Evolutionary conservation across 2,329 filamentous ascomycete species (phyloP).

Genomic region (Phaeosphaeria sp.): DNA sequence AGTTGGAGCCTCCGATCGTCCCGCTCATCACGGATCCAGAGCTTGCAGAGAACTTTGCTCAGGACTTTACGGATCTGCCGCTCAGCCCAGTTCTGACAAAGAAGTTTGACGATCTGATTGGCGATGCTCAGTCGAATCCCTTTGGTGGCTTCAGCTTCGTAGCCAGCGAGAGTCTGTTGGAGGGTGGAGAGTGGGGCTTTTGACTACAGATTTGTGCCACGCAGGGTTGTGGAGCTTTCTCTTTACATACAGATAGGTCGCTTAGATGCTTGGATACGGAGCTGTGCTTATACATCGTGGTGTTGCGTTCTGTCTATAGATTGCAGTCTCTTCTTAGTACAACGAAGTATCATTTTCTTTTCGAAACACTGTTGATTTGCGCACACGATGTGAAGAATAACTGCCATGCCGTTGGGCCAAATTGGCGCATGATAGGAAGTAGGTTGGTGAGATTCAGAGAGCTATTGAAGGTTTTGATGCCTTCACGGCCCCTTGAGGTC

Average conservation of each 20-base stretch:
- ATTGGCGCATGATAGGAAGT: too few species aligned
- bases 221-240: background rate
- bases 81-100: conserved; percentile 71
- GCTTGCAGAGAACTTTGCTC: conserved; percentile 92
- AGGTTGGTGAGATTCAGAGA: too few species aligned
- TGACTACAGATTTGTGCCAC: conserved; percentile 16
- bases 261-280: background rate
- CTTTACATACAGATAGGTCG: background rate
- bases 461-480: too few species aligned
- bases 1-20: conserved; percentile 86
- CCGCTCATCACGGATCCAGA: conserved; percentile 95
- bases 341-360: background rate
- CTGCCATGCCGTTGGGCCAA: background rate
- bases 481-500: too few species aligned
- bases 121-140: conserved; percentile 51
- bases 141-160: conserved; percentile 64
- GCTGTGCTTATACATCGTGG: background rate
- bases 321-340: background rate
- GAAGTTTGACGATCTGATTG: conserved; percentile 35
- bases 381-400: background rate
- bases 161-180: conserved; percentile 58
- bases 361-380: background rate
- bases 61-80: conserved; percentile 87
- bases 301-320: background rate
- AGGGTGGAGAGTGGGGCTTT: conserved; percentile 43